These are phyloP conservation scores for Trichophyton schoenleinii DNA, from an alignment of 2,329 filamentous ascomycete species.

Conservation along the genomic window DNA sequence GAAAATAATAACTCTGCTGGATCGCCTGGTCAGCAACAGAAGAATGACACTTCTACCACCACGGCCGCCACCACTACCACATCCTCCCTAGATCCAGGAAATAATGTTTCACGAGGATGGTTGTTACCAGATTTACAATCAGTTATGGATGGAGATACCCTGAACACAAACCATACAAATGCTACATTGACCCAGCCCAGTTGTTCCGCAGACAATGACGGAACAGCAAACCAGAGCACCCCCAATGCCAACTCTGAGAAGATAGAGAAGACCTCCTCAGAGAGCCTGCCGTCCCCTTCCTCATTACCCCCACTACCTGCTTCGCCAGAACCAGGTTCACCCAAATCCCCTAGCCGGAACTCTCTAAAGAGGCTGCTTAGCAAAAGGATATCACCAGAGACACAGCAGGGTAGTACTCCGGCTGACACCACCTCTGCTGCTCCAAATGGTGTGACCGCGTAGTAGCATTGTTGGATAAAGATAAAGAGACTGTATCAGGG, in stretches of 20 bases:
- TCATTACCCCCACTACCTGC: background rate
- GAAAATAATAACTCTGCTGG: background rate
- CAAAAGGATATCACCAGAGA: background rate
- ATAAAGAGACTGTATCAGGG: background rate
- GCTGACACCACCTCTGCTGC: background rate
- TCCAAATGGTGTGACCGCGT: background rate
- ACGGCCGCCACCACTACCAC: background rate
- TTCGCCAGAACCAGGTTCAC: background rate
- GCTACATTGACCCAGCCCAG: background rate
- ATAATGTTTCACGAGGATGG: constrained; percentile 2
- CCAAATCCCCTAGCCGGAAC: background rate
- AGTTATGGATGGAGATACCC: constrained; percentile 1
- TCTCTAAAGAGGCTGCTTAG: background rate
- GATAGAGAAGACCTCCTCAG: background rate
- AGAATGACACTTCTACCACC: background rate
- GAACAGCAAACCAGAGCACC: background rate
- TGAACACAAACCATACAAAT: background rate
- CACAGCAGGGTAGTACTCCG: background rate
- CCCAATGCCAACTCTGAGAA: background rate
- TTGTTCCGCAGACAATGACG: background rate
- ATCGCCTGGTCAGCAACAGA: background rate
- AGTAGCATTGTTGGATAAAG: background rate
- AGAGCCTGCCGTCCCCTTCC: background rate
- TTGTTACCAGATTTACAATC: background rate
- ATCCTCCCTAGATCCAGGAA: background rate